Evolutionary conservation across 768 basidiomycete species (phyloP).

Genomic region (Amanita pseudoporphyria): DNA sequence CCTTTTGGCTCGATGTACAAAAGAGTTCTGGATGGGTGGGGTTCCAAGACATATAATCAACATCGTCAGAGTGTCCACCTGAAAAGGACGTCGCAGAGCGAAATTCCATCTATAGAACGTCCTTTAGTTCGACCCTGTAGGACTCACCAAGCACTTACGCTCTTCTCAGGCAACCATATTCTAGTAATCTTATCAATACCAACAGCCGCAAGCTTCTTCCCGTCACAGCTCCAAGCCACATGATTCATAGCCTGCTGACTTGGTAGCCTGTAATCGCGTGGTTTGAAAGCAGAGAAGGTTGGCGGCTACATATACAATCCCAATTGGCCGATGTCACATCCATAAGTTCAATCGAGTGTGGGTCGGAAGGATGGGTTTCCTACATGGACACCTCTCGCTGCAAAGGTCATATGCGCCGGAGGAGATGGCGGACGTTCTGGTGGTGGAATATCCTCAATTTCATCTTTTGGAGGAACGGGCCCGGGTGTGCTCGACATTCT

Average conservation of each 20-base stretch:
- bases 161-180: conserved; percentile 74
- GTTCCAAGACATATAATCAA: conserved; percentile 81
- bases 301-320: conserved; percentile 41
- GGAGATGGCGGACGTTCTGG: conserved; percentile 62
- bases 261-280: conserved; percentile 61
- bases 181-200: conserved; percentile 73
- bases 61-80: conserved; percentile 68
- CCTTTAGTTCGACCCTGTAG: background rate
- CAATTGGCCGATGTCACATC: conserved; percentile 5
- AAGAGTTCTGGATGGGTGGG: conserved; percentile 79
- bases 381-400: conserved; percentile 68
- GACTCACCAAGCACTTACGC: conserved; percentile 30
- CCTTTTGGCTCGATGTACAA: conserved; percentile 70
- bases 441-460: conserved; percentile 47
- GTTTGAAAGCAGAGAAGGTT: conserved; percentile 72
- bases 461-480: conserved; percentile 26
- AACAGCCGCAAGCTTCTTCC: conserved; percentile 71
- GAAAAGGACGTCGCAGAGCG: conserved; percentile 56
- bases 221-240: conserved; percentile 80
- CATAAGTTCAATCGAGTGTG: conserved; percentile 13
- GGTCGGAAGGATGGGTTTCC: conserved; percentile 18
- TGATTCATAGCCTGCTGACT: conserved; percentile 61
- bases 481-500: conserved; percentile 6
- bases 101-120: conserved; percentile 49
- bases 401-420: conserved; percentile 61